These are phyloP conservation scores for Chrysanthemum seticuspe DNA, from an alignment of 129 eudicot species.

Conservation along the genomic window DNA sequence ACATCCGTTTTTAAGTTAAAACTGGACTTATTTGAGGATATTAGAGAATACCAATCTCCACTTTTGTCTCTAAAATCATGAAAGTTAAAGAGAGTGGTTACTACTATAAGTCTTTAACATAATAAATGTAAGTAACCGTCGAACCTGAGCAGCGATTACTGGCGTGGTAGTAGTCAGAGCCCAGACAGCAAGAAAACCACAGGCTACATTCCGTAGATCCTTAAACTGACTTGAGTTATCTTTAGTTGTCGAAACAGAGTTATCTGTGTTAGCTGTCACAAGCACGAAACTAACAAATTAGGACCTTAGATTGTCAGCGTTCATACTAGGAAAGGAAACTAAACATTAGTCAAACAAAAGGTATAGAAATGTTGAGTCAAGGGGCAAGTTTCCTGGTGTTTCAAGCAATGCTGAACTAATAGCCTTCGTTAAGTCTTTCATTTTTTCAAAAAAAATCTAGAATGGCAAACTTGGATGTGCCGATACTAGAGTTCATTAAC, in stretches of 20 bases:
- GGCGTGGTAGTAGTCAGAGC: constrained; percentile 81
- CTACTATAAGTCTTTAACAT: no score
- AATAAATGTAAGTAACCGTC: background rate
- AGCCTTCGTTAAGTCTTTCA: background rate
- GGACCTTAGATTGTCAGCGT: background rate
- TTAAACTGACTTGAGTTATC: constrained; percentile 46
- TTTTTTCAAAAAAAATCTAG: no score
- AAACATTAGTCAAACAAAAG: background rate
- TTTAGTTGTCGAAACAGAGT: constrained; percentile 33
- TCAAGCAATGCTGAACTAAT: background rate
- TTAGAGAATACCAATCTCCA: no score
- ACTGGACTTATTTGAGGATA: no score
- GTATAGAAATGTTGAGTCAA: background rate
- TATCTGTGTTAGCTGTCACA: constrained; percentile 44
- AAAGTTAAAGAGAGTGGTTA: background rate
- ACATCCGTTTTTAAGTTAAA: no score
- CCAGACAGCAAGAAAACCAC: constrained; percentile 89
- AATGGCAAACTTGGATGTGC: no score
- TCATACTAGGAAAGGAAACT: background rate
- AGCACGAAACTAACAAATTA: constrained; percentile 1
- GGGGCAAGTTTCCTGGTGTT: background rate
- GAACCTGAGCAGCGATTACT: constrained; percentile 92
- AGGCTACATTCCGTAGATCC: constrained; percentile 67
- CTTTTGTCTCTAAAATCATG: background rate
- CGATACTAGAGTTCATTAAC: no score